Conservation (phyloP, 2,329 filamentous ascomycete genomes). For the Diaporthe ampelina region DNA sequence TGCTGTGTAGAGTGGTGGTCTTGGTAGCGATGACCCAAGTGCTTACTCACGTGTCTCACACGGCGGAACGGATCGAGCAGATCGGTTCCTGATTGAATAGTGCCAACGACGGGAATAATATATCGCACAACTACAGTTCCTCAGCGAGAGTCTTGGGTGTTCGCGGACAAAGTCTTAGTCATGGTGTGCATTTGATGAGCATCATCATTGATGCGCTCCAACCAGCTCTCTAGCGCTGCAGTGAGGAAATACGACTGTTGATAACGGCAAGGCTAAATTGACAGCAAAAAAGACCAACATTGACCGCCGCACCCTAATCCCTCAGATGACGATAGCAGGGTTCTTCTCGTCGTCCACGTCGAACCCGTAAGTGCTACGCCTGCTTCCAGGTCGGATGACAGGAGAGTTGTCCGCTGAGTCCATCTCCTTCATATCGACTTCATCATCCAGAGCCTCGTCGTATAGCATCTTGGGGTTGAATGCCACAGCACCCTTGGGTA, state of each 20-base stretch:
- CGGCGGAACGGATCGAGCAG: constrained; percentile 22
- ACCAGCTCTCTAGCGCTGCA: not conserved
- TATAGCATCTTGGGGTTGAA: constrained; percentile 60
- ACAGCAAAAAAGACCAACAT: not conserved
- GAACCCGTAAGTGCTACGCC: not conserved
- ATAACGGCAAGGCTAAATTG: not conserved
- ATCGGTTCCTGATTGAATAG: constrained; percentile 16
- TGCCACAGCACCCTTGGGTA: constrained; percentile 58
- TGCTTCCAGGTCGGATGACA: constrained; percentile 7
- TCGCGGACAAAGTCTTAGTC: not conserved
- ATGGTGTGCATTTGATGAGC: not conserved
- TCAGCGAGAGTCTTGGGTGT: not conserved
- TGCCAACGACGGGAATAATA: not conserved
- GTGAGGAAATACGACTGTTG: not conserved
- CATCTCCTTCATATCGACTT: not conserved
- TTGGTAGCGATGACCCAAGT: not conserved
- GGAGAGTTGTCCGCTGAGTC: not conserved
- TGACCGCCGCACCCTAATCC: not conserved
- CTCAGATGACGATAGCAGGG: constrained; percentile 2
- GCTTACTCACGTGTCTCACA: not conserved
- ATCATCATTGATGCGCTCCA: not conserved
- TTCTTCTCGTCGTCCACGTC: constrained; percentile 10
- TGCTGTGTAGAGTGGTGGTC: not conserved
- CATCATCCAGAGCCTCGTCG: constrained; percentile 53
- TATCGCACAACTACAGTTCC: not conserved